Percentiles rank a stretch among this genome's conserved stretches.
phyloP scores from a whole-genome alignment of 148 eudicot species.

The Vaccinium macrocarpon region DNA sequence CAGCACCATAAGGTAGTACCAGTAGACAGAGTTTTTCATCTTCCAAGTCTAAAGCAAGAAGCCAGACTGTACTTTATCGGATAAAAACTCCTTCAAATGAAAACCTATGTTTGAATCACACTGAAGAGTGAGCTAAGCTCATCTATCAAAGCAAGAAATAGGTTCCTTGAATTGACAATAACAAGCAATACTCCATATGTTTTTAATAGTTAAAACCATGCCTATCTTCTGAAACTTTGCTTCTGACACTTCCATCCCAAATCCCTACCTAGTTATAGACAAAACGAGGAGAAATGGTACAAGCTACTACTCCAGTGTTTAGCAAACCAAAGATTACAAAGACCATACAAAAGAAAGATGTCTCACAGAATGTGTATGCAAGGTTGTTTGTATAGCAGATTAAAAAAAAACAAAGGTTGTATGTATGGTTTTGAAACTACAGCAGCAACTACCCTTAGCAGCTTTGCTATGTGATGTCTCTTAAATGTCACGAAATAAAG shows the following conservation, averaged over 20 bases:
- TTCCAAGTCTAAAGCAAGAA: not conserved
- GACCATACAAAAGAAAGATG: not conserved
- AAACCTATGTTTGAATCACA: not conserved
- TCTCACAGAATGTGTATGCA: not conserved
- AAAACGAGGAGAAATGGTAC: not conserved
- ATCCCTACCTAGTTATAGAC: not conserved
- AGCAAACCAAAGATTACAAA: not conserved
- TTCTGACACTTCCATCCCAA: not conserved
- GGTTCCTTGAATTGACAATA: not conserved
- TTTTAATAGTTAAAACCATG: not conserved
- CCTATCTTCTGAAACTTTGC: not conserved
- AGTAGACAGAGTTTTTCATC: not conserved
- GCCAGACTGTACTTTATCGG: not conserved
- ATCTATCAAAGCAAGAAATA: not conserved
- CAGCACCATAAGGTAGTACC: not conserved
- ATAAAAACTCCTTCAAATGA: not conserved
- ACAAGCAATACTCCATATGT: not conserved
- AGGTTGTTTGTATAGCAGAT: not conserved
- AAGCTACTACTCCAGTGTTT: not conserved
- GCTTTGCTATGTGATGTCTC: too few species aligned
- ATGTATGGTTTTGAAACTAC: not conserved
- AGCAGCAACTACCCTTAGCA: too few species aligned
- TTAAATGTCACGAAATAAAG: too few species aligned
- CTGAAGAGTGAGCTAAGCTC: not conserved
- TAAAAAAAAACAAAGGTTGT: too few species aligned